Percentiles rank a stretch among this genome's conserved stretches.
Evolutionary conservation across 805 yeast genomes (phyloP).

Genomic region (Saccharomycopsis sp.): DNA sequence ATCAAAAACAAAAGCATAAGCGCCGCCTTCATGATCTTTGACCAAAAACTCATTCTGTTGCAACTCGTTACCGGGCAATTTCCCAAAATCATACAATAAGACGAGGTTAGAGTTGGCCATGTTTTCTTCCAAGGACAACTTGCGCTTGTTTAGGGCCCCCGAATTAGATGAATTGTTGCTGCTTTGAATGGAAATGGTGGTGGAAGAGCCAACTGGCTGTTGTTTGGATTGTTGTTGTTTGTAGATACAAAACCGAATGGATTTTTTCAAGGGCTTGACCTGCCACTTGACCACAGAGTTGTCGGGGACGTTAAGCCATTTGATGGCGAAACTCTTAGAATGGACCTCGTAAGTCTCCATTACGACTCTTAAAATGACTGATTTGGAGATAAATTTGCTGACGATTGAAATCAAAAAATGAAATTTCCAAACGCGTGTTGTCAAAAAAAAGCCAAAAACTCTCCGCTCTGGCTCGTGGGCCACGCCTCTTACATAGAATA

Average conservation of each 20-base stretch:
- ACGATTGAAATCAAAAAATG: background rate
- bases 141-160: background rate
- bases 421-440: background rate
- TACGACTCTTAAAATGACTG: background rate
- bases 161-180: background rate
- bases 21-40: slow-evolving; percentile 50
- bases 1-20: slow-evolving; percentile 83
- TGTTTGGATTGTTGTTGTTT: background rate
- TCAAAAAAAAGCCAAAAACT: background rate
- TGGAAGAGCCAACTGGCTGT: background rate
- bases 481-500: background rate
- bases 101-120: slow-evolving; percentile 9
- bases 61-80: slow-evolving; percentile 13
- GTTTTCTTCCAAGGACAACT: slow-evolving; percentile 11
- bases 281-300: slow-evolving; percentile 65
- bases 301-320: slow-evolving; percentile 79
- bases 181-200: background rate
- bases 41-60: slow-evolving; percentile 21
- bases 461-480: background rate
- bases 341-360: slow-evolving; percentile 92
- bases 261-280: slow-evolving; percentile 64
- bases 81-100: slow-evolving; percentile 12
- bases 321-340: slow-evolving; percentile 77
- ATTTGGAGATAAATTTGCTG: background rate
- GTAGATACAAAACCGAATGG: slow-evolving; percentile 30